Evolutionary conservation across 2,329 filamentous ascomycete genomes (phyloP), one percentile per base, ranked within the genome.

Genomic region (Xylariales sp.): DNA sequence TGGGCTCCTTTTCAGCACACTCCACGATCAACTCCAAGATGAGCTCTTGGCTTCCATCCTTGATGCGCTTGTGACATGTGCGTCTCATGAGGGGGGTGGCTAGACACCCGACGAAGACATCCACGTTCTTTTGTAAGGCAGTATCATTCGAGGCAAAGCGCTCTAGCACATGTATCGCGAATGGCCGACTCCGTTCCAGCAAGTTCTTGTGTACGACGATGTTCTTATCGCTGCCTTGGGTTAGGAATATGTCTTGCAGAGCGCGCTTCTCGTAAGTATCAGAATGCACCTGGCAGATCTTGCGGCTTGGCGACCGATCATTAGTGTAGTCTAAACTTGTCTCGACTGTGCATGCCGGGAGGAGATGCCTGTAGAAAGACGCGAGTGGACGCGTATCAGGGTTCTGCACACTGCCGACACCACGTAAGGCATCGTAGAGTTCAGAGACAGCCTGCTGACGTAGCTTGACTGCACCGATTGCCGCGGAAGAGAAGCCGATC

Each of bases 341-440:
- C 10, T 39, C 42, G 12, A 12, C 29, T 14, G 9, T 34, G 29
- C 42, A 44, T 6, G 42, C 29, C 4, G 36, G 42, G 10, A 44
- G 8, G 10, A 44, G 20, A 5, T 25, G 35, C 24, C n/a, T 16
- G 16, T 40, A 44, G 16, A 27, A 12, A 3, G 10, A 11, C 4
- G 16, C 11, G 12, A 44, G 27, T 2, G 42, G 42, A 2, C 42
- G 35, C 16, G 27, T 15, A 19, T 44, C 42, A 7, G 42, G 36
- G 10, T 44, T 44, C 14, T 28, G 22, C 3, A 29, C 3, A 9
- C 24, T 14, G 2, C 35, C 25, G 5, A 14, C n/a, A 6, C 31
- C 32, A 18, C 11, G n/a, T 21, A 44, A 12, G 5, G 42, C 31
- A 28, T 35, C 16, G 18, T 33, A 44, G 7, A 44, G 42, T 5